Evolutionary conservation across 2,329 filamentous ascomycete genomes (phyloP).

Genomic region (Dryadomyces sulphureus): DNA sequence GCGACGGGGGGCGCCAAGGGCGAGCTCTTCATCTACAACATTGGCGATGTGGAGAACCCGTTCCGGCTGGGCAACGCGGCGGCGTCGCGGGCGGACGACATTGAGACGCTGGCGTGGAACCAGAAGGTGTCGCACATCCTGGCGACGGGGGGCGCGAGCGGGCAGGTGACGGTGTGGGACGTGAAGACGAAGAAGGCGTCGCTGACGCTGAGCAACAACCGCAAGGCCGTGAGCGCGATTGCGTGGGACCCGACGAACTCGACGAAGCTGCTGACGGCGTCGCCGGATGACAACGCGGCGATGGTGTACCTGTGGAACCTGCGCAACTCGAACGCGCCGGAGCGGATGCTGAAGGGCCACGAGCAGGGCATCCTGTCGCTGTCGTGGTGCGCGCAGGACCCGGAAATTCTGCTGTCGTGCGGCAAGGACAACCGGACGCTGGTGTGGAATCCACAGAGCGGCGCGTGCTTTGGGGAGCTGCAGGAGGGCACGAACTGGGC

Average conservation of each 20-base stretch:
- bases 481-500: conserved; percentile 99
- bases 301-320: conserved; percentile 89
- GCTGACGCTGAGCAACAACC: conserved; percentile 84
- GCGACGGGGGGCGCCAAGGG: conserved; percentile 89
- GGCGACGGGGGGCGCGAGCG: conserved; percentile 81
- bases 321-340: conserved; percentile 88
- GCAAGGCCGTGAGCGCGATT: conserved; percentile 88
- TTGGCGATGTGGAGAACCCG: conserved; percentile 77
- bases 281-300: conserved; percentile 75
- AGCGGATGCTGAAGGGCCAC: conserved; percentile 78
- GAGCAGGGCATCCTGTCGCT: conserved; percentile 86
- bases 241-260: conserved; percentile 95
- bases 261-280: conserved; percentile 86
- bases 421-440: conserved; percentile 95
- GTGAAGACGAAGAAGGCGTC: conserved; percentile 96
- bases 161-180: conserved; percentile 97
- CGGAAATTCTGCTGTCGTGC: conserved; percentile 75
- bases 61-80: conserved; percentile 71
- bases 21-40: conserved; percentile 89
- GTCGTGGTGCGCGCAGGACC: conserved; percentile 89
- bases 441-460: conserved; percentile 91
- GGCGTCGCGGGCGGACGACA: conserved; percentile 81
- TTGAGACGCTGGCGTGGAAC: conserved; percentile 97
- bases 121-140: conserved; percentile 94
- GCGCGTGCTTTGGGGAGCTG: conserved; percentile 78